phyloP scores from a whole-genome alignment of 768 basidiomycete genomes.

The Trichaptum fuscoviolaceum region DNA sequence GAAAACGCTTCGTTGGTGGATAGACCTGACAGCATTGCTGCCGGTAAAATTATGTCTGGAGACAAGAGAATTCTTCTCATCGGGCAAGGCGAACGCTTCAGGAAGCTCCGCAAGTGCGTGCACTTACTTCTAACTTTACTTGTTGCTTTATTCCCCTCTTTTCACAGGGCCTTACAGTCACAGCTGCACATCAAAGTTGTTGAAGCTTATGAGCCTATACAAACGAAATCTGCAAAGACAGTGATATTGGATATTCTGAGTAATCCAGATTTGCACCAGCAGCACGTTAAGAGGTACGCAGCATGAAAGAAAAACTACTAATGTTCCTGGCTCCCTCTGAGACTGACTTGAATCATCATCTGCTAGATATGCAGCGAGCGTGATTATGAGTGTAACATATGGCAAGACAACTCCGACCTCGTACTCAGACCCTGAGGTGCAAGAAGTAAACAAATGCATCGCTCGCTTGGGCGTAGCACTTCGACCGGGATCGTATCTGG shows the following conservation, averaged over 20 bases:
- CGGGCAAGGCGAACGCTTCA: slow-evolving; percentile 52
- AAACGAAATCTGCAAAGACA: slow-evolving; percentile 36
- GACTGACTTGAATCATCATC: not conserved
- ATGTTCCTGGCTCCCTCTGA: not conserved
- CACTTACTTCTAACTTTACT: not conserved
- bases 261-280: slow-evolving; percentile 27
- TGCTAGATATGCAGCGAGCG: slow-evolving; percentile 33
- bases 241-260: slow-evolving; percentile 30
- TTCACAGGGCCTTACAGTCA: slow-evolving; percentile 31
- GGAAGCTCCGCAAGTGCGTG: slow-evolving; percentile 52
- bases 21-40: slow-evolving; percentile 50
- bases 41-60: slow-evolving; percentile 53
- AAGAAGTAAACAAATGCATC: slow-evolving; percentile 28
- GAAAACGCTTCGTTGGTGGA: slow-evolving; percentile 55
- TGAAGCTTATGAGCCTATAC: slow-evolving; percentile 41
- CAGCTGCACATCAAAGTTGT: slow-evolving; percentile 52
- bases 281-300: slow-evolving; percentile 29
- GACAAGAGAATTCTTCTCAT: slow-evolving; percentile 55
- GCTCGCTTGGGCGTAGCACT: slow-evolving; percentile 31
- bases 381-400: slow-evolving; percentile 34
- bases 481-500: slow-evolving; percentile 29
- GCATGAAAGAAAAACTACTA: not conserved
- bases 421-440: slow-evolving; percentile 32
- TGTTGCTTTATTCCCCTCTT: not conserved
- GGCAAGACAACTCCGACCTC: slow-evolving; percentile 34